Base-by-base conservation (phyloP, 495 filamentous ascomycete genomes). In the Tuber aestivum region DNA sequence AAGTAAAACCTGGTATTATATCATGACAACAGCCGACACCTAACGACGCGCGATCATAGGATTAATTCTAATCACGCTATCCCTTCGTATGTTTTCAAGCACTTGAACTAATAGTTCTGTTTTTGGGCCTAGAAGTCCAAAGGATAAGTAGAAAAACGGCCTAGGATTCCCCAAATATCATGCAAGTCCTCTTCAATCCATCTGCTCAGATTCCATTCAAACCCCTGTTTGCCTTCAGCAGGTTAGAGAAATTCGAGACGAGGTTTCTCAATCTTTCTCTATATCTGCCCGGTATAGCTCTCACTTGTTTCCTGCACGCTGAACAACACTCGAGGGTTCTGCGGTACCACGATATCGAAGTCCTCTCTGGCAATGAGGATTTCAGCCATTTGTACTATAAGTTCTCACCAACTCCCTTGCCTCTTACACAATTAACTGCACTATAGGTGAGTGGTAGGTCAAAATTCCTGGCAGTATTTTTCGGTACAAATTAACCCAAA, bases 281-380 rank as follows among this genome's bases (percentile, higher is more conserved):
- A 3, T 18, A 35, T 16, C 18, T 9, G 20, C 27, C 6, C 18
- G 27, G 2, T 61, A 4, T 20, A 65, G 56, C 69, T 50, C n/a
- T 41, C 61, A 27, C 21, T 65, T 48, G 75, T 37, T 3, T 41
- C 70, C n/a, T 72, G 37, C 50, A 32, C 37, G 32, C 41, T 1
- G 61, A 76, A 50, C 10, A 70, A 18, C 16, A 75, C 72, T 5
- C 75, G 44, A 42, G 75, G 70, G 37, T 76, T 76, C 56, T 37
- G 7, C 7, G 7, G 38, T 40, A 75, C 45, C 16, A 75, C 41
- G 41, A n/a, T n/a, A n/a, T 72, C 4, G n/a, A 70, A 42, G 75
- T 45, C 50, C 1, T 75, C 40, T 37, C 27, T 16, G 38, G 72
- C 12, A 42, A 72, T 21, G 16, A 40, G 23, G 75, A 41, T 18